Evolutionary conservation across 1,284 basidiomycete genomes (phyloP), one percentile per base, ranked within the genome.

Genomic region (Moesziomyces antarcticus): DNA sequence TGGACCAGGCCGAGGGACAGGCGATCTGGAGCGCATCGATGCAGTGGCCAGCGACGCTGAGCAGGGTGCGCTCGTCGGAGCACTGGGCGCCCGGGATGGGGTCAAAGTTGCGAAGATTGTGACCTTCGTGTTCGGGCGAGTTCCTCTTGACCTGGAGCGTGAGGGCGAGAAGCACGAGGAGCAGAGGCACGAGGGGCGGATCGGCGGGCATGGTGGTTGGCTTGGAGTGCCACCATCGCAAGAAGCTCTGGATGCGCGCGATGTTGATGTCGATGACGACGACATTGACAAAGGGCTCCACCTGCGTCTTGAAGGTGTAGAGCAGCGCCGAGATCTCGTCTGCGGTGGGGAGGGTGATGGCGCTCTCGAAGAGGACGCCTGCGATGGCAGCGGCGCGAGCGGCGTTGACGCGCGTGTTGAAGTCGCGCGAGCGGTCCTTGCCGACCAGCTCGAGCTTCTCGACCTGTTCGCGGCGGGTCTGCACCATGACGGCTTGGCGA

Each of bases 91-190:
- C 59, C 4, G 73, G 67, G 21, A 71, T 60, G 14, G 63, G 56
- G 7, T 47, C 49, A 44, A 69, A 69, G 51, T 68, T 56, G 3
- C 49, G 42, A 27, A 72, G 56, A 20, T 66, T 61, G 35, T 70
- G 60, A 22, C 60, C 56, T 35, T 66, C 57, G 33, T 56, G 54
- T 25, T 74, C 66, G 41, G 56, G 54, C 42, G 72, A 62, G 48
- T 74, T 79, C 30, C 79, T 49, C 47, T 61, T 65, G 50, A 71
- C 68, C 44, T 81, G 79, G 21, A 78, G 62, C 1, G 74, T 68
- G n/a, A 81, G 66, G 3, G 79, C 79, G 24, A 81, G 64, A n/a
- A 80, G 55, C 30, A 69, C 68, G 52, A 81, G 72, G n/a, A 78
- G 53, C 33, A 81, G 53, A 5, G 79, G 79, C 5, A 79, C 77